Base-by-base conservation (phyloP, 305 asterid species). In the Andrographis paniculata region DNA sequence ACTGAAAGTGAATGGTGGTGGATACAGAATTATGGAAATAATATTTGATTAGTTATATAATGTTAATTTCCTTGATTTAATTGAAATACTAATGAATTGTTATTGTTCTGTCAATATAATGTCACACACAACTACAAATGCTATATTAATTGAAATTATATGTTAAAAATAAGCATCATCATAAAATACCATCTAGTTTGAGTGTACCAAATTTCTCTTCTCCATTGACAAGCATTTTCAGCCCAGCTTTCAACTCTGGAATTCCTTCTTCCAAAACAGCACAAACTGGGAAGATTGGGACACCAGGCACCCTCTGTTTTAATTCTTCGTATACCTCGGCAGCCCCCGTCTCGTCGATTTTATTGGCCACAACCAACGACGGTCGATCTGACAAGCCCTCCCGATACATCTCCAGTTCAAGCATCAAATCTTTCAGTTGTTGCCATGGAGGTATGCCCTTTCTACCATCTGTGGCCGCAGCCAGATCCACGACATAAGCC, bases 391-490 rank as follows among this genome's bases (percentile, higher is more conserved):
- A 76, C 53, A 91, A 53, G 50, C 95, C 95, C 71, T 68, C 77
- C 0, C 75, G 59, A 59, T 86, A 86, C 58, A 74, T 74, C 58
- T 82, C 96, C 0, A 86, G 77, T 60, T 91, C 98, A 75, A 73
- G 40, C 63, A 80, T 59, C 67, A 86, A 63, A 52, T 83, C 94
- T 46, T 60, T 70, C 12, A 91, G 80, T 55, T 86, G 96, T 35
- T 73, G 77, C 96, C 96, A 91, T n/a, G 95, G 95, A 14, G 87
- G 92, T 52, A 65, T 62, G 20, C 93, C 95, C 64, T 75, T 76
- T 58, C 76, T 75, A 30, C 82, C 96, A 57, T 70, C 82, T 21
- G 59, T 5, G 0, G 69, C 87, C 3, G 94, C 81, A 39, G 79
- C 70, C 62, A 86, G 69, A 69, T 91, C 99, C 15, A 91, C 68